These are phyloP conservation scores for Obelidium mucronatum DNA, from an alignment of 192 early-diverging fungal genomes.

Conservation along the genomic window DNA sequence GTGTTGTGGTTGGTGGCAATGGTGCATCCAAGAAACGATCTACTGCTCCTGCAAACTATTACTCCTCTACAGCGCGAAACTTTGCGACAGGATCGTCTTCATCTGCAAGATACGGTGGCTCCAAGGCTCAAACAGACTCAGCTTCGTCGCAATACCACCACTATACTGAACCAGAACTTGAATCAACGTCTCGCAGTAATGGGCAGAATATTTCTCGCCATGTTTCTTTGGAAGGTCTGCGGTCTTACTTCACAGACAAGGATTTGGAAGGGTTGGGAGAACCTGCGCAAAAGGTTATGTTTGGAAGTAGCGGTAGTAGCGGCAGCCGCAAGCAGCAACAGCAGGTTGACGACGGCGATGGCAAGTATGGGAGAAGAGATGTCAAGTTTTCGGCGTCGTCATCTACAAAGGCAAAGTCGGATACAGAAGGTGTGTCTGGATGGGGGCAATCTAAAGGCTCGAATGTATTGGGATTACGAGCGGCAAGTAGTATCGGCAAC, in stretches of 20 bases:
- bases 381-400: not conserved
- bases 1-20: too few relatives aligned
- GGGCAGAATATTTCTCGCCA: not conserved
- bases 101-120: too few relatives aligned
- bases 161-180: not conserved
- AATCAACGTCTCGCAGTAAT: too few relatives aligned
- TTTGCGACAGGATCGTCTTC: not conserved
- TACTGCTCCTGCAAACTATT: constrained; percentile 19
- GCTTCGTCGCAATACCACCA: not conserved
- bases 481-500: not conserved
- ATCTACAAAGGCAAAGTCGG: constrained; percentile 27
- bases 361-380: constrained; percentile 10
- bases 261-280: constrained; percentile 26
- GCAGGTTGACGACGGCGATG: not conserved
- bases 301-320: constrained; percentile 7
- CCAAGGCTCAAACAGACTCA: not conserved
- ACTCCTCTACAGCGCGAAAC: too few relatives aligned
- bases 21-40: not conserved
- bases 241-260: constrained; percentile 35
- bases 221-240: constrained; percentile 22
- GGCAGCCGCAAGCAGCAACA: not conserved
- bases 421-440: constrained; percentile 25
- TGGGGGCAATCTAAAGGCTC: not conserved
- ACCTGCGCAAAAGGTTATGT: constrained; percentile 20
- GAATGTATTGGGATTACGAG: not conserved